phyloP scores from a whole-genome alignment of 108 stramenopile species.

The Aureococcus anophagefferens region DNA sequence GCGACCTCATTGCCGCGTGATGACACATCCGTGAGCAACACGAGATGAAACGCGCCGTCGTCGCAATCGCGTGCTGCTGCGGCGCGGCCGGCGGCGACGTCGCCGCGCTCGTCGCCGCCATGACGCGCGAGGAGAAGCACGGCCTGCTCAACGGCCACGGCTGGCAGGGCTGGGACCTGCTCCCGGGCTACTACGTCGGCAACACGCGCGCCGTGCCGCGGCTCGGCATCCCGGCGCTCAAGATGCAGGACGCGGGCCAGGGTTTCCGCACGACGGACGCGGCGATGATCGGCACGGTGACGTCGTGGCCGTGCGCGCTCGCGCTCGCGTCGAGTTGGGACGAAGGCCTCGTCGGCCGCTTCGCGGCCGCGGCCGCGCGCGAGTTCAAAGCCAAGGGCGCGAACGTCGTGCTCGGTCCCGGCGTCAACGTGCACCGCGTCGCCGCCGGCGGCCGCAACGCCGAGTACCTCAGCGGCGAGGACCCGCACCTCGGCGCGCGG shows the following conservation, averaged over 20 bases:
- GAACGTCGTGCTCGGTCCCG: slow-evolving; percentile 14
- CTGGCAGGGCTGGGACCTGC: neutral
- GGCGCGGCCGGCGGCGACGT: neutral
- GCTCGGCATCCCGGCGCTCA: neutral
- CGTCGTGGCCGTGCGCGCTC: slow-evolving; percentile 7
- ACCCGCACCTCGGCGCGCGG: slow-evolving; percentile 16
- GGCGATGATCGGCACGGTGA: neutral
- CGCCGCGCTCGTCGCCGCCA: neutral
- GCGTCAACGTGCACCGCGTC: slow-evolving; percentile 21
- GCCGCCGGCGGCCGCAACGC: slow-evolving; percentile 27
- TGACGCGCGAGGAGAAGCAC: neutral
- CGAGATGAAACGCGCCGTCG: too few relatives aligned
- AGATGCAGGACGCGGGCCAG: slow-evolving; percentile 14
- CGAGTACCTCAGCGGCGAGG: slow-evolving; percentile 30
- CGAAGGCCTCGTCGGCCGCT: neutral
- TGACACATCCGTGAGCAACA: too few relatives aligned
- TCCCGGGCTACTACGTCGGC: slow-evolving; percentile 5
- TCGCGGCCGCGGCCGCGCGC: neutral
- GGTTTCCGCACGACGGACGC: slow-evolving; percentile 6
- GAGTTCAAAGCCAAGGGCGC: slow-evolving; percentile 6
- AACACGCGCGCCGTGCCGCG: neutral
- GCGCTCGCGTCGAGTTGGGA: slow-evolving; percentile 1
- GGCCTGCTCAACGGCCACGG: neutral
- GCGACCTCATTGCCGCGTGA: too few relatives aligned
- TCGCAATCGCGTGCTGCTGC: too few relatives aligned